Base-by-base conservation (phyloP, 2,329 filamentous ascomycete species). In the Plectosphaerella cucumerina region DNA sequence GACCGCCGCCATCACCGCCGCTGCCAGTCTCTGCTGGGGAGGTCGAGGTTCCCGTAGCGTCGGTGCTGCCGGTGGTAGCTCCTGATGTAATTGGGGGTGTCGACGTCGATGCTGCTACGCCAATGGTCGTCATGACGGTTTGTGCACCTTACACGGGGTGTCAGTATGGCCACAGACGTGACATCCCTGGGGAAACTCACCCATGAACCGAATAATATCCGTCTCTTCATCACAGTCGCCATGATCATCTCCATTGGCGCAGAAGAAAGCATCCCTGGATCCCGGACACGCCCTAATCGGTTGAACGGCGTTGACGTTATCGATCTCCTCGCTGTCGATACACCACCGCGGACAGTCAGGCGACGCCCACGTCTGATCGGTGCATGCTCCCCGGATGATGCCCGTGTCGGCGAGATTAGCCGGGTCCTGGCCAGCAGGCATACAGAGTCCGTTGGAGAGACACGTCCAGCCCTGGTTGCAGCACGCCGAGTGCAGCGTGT, bases 371-470 rank as follows among this genome's bases (percentile, higher is more conserved):
- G 18, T 23, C 33, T 21, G 18, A 11, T 47, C 45, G 14, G 45
- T 47, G 45, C 45, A 47, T 33, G 26, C 45, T n/a, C 45, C 45
- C 18, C 31, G 45, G 18, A 47, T 11, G 45, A 47, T 22, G 33
- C 33, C 39, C 14, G 45, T 33, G 15, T 39, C 33, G 45, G 45
- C 34, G 17, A 47, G 45, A 18, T 47, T 35, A 14, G 31, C 20
- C n/a, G 45, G 45, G 12, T 47, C 45, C 33, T 47, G 33, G 5
- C 34, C 45, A 12, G 45, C 45, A 33, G 33, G 31, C 45, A 47
- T 47, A 15, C 45, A 47, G 45, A 47, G 45, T 33, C 45, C 45
- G 45, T 47, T 47, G 45, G 33, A 37, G 18, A 47, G 45, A 20
- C 45, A 47, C 18, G 20, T 35, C 45, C 45, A 47, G 45, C 45